phyloP scores from a whole-genome alignment of 2,329 filamentous ascomycete species.

The Cordyceps fumosorosea region DNA sequence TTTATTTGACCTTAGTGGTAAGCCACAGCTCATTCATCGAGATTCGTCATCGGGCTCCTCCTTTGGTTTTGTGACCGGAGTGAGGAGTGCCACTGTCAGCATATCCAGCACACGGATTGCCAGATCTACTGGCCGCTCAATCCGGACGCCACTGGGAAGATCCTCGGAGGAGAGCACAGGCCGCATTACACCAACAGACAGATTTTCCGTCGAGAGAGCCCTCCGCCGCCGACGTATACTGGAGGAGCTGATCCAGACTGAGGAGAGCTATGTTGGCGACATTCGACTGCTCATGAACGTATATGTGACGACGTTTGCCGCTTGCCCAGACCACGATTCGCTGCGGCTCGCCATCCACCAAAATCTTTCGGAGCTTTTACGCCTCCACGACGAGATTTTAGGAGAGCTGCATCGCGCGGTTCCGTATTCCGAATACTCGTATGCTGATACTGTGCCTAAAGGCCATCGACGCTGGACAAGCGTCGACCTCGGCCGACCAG shows the following conservation, averaged over 20 bases:
- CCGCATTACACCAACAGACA: slow-evolving; percentile 39
- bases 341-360: slow-evolving; percentile 68
- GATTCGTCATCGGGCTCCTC: slow-evolving; percentile 68
- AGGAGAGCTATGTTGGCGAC: slow-evolving; percentile 83
- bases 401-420: slow-evolving; percentile 64
- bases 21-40: slow-evolving; percentile 29
- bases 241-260: slow-evolving; percentile 78
- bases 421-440: slow-evolving; percentile 59
- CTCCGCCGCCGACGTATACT: slow-evolving; percentile 71
- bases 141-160: slow-evolving; percentile 22
- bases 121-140: slow-evolving; percentile 3
- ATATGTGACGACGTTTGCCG: slow-evolving; percentile 67
- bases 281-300: slow-evolving; percentile 83
- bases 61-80: slow-evolving; percentile 69
- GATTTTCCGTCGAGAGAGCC: slow-evolving; percentile 57
- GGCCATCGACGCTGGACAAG: slow-evolving; percentile 43
- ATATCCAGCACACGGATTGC: slow-evolving; percentile 48
- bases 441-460: slow-evolving; percentile 28
- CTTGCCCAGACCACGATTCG: slow-evolving; percentile 54
- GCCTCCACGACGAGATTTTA: slow-evolving; percentile 77
- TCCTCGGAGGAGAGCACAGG: slow-evolving; percentile 60
- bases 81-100: slow-evolving; percentile 77
- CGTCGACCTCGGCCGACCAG: slow-evolving; percentile 40
- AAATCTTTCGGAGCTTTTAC: slow-evolving; percentile 72
- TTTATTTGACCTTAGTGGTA: not conserved